phyloP scores from a whole-genome alignment of 1,284 basidiomycete genomes.

The Puccinia triticina region DNA sequence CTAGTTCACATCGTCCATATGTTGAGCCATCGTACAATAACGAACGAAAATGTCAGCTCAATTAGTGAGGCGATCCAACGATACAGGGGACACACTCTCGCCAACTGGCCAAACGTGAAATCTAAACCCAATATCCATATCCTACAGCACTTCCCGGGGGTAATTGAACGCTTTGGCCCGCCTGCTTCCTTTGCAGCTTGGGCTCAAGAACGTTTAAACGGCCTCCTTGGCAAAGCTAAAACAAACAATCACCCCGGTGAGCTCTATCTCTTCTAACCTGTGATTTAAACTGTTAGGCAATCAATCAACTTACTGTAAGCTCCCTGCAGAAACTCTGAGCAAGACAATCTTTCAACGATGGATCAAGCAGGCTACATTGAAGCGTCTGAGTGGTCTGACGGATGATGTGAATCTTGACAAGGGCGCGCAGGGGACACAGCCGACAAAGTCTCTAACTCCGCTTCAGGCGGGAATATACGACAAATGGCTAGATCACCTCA shows the following conservation, averaged over 20 bases:
- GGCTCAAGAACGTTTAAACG: slow-evolving; percentile 16
- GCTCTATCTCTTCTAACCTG: not conserved
- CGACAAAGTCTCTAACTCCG: not conserved
- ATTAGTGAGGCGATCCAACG: not conserved
- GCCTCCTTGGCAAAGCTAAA: slow-evolving; percentile 9
- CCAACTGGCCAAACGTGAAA: not conserved
- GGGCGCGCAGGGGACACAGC: not conserved
- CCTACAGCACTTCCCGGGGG: slow-evolving; percentile 2
- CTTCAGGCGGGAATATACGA: not conserved
- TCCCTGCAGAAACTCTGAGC: not conserved
- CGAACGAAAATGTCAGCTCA: not conserved
- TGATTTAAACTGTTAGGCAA: too few relatives aligned
- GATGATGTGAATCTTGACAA: not conserved
- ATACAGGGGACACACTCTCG: slow-evolving; percentile 10
- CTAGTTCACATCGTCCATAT: not conserved
- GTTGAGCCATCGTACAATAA: slow-evolving; percentile 10
- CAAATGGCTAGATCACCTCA: not conserved
- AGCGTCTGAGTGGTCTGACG: not conserved
- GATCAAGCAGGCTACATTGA: not conserved
- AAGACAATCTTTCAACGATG: slow-evolving; percentile 11
- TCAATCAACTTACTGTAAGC: not conserved
- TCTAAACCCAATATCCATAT: slow-evolving; percentile 27
- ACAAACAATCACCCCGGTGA: slow-evolving; percentile 19
- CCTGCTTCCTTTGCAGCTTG: slow-evolving; percentile 26
- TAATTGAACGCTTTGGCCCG: slow-evolving; percentile 29